Evolutionary conservation across 306 rosid genomes (phyloP), one percentile per base, ranked within the genome.

Genomic region (Cucurbita moschata): DNA sequence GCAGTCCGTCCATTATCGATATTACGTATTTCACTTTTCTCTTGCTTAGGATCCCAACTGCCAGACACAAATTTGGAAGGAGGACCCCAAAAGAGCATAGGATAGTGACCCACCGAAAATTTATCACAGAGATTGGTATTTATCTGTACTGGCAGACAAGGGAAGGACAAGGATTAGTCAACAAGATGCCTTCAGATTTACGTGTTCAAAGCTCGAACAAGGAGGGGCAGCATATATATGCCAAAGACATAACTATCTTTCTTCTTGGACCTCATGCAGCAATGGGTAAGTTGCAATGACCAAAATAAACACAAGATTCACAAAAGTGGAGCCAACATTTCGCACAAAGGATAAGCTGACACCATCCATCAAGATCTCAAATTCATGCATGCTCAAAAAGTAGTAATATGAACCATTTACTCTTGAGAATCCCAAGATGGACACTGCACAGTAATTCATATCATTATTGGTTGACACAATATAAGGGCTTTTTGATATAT

Each of bases 71-170:
- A 91, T 78, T 91, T 89, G 72, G 90, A 73, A 75, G 99, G 99
- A 82, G 82, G 80, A 21, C 92, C 96, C 97, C 99, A 94, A 53
- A 91, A 84, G 73, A 94, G 97, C 96, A 91, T 87, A 75, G 99
- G 99, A 82, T 85, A 94, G 81, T 89, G 99, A 77, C 87, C 77
- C 68, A 91, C 90, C 75, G 97, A 89, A 81, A 89, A 94, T 71
- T 86, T 91, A 89, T 94, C 97, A 72, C 99, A 94, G 61, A 94
- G 97, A 79, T 91, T 84, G 73, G 84, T 84, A 78, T 94, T 94
- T 78, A 91, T 85, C 99, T 94, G 99, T 89, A 87, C 97, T 91
- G 92, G 87, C 97, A 87, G 80, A 86, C 76, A 87, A 85, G 83
- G 78, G 76, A 80, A 81, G 38, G 74, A 66, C 75, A 74, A 82